Conservation (phyloP, 345 rosid genomes). For the Heritiera fomes region DNA sequence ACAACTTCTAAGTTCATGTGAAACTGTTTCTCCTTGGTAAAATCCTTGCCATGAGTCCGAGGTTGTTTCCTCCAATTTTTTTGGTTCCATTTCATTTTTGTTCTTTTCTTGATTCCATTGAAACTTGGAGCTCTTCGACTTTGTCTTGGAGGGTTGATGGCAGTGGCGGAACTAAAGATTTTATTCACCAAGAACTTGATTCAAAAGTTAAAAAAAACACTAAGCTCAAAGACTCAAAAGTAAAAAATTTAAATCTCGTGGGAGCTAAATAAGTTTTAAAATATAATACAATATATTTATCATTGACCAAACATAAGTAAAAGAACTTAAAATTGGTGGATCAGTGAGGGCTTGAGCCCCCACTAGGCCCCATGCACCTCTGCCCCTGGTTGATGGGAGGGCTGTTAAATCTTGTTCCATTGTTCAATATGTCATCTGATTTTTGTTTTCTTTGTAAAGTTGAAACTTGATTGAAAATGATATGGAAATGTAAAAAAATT, state of each 20-base stretch:
- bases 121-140: neutral
- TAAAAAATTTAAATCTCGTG: no score
- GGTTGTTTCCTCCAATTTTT: constrained; percentile 10
- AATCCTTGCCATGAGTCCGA: neutral
- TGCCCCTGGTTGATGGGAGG: neutral
- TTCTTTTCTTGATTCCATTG: neutral
- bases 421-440: neutral
- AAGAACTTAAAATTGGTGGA: no score
- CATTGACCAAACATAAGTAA: no score
- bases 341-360: no score
- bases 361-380: no score
- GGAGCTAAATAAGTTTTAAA: no score
- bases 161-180: no score
- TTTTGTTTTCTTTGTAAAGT: constrained; percentile 20
- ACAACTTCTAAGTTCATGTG: constrained; percentile 60
- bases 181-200: no score
- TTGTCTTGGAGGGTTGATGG: neutral
- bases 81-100: constrained; percentile 6
- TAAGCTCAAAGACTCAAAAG: no score
- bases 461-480: neutral
- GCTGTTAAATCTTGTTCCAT: neutral
- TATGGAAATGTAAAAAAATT: neutral
- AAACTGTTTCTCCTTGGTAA: constrained; percentile 11
- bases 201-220: no score
- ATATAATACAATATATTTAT: no score